Evolutionary conservation across 2,329 filamentous ascomycete species (phyloP).

Genomic region (Nemania bipapillata): DNA sequence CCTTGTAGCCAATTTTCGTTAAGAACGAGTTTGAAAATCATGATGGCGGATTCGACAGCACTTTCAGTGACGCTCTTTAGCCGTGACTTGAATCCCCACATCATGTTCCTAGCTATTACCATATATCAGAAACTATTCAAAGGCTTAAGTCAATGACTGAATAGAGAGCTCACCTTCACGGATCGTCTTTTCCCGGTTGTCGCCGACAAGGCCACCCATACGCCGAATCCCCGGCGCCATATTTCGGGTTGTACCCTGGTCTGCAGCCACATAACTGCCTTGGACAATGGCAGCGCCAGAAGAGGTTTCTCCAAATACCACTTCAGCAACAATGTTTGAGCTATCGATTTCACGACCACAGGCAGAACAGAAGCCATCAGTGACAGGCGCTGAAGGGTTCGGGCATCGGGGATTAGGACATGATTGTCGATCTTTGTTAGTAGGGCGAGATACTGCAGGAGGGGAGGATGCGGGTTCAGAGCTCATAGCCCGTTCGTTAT

Average conservation of each 20-base stretch:
- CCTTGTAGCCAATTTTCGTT: constrained; percentile 85
- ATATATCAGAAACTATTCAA: constrained; percentile 12
- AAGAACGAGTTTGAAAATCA: constrained; percentile 80
- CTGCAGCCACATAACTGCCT: constrained; percentile 85
- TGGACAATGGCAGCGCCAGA: constrained; percentile 89
- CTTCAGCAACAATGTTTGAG: constrained; percentile 89
- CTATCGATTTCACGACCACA: constrained; percentile 88
- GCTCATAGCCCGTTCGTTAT: constrained; percentile 43
- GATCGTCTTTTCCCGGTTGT: constrained; percentile 69
- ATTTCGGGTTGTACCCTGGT: constrained; percentile 81
- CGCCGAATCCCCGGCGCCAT: constrained; percentile 71
- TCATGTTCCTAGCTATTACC: constrained; percentile 61
- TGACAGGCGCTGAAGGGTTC: constrained; percentile 65
- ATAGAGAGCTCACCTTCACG: constrained; percentile 55
- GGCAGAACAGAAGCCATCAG: constrained; percentile 77
- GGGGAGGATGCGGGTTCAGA: constrained; percentile 40
- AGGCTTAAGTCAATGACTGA: not conserved
- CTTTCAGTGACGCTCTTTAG: constrained; percentile 68
- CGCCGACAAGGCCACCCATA: constrained; percentile 65
- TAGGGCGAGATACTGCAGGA: constrained; percentile 35
- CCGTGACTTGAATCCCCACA: constrained; percentile 70
- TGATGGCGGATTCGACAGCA: constrained; percentile 72
- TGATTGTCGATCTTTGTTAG: constrained; percentile 44
- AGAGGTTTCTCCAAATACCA: constrained; percentile 88
- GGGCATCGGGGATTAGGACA: constrained; percentile 71